These are phyloP conservation scores for Megacollybia marginata DNA, from an alignment of 768 basidiomycete species.

Conservation along the genomic window DNA sequence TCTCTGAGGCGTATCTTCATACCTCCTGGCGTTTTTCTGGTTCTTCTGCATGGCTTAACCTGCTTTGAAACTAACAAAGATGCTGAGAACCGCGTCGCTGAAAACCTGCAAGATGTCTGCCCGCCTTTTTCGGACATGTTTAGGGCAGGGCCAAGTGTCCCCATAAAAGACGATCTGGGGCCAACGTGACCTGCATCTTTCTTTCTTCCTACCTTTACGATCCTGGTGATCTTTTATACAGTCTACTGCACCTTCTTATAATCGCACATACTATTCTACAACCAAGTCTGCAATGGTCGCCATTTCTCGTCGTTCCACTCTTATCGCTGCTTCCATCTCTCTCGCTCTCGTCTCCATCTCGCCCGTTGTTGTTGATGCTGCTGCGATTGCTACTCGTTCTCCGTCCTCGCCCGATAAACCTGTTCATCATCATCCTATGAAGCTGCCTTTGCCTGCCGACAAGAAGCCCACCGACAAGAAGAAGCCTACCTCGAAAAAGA, in stretches of 20 bases:
- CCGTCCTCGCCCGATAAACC: neutral
- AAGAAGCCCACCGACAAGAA: neutral
- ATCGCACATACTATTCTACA: neutral
- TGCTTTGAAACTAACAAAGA: too few species aligned
- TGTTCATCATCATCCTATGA: neutral
- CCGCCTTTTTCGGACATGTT: too few species aligned
- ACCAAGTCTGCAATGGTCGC: neutral
- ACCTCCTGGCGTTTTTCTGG: too few species aligned
- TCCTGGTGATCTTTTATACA: neutral
- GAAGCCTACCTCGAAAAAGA: neutral
- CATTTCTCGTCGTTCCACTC: neutral
- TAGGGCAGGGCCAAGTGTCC: too few species aligned
- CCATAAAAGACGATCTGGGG: too few species aligned
- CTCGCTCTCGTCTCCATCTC: neutral
- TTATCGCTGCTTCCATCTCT: neutral
- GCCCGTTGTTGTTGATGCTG: neutral
- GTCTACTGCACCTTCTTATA: neutral
- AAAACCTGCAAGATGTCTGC: too few species aligned
- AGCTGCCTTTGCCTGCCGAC: neutral
- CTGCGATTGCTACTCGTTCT: neutral
- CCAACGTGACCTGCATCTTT: neutral
- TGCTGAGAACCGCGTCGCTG: too few species aligned
- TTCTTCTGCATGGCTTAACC: too few species aligned
- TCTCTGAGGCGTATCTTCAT: too few species aligned
- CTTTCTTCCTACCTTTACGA: neutral